phyloP scores from a whole-genome alignment of 495 filamentous ascomycete genomes.

The Pyronema omphalodes region DNA sequence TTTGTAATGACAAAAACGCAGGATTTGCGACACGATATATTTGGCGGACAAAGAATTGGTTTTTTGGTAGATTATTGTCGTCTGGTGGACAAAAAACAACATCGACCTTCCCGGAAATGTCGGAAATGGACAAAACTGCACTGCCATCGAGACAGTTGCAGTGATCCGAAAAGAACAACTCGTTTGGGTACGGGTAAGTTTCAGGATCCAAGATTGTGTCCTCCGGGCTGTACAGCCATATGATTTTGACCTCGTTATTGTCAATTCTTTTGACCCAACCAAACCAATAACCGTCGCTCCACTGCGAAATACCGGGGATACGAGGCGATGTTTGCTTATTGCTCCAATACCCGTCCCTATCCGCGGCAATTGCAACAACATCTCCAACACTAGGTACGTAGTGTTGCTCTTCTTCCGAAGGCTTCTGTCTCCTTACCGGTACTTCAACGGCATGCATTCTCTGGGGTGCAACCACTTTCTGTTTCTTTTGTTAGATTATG shows the following conservation, averaged over 20 bases:
- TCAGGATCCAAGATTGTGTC: slow-evolving; percentile 44
- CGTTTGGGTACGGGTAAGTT: slow-evolving; percentile 47
- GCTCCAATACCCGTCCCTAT: slow-evolving; percentile 39
- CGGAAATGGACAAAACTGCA: slow-evolving; percentile 28
- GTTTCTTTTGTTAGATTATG: too few relatives aligned
- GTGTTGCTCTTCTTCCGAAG: neutral
- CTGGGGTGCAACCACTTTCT: slow-evolving; percentile 8
- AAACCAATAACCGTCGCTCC: slow-evolving; percentile 33
- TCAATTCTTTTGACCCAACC: slow-evolving; percentile 34
- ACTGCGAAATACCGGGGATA: neutral
- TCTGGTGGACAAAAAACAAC: slow-evolving; percentile 36
- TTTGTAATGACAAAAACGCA: slow-evolving; percentile 28
- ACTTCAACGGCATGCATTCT: slow-evolving; percentile 10
- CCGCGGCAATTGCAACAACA: slow-evolving; percentile 31
- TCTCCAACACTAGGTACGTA: slow-evolving; percentile 27
- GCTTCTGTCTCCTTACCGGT: slow-evolving; percentile 7
- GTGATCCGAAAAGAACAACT: slow-evolving; percentile 59
- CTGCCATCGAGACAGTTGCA: slow-evolving; percentile 40
- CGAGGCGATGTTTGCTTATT: slow-evolving; percentile 1
- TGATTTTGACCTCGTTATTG: slow-evolving; percentile 34
- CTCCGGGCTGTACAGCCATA: slow-evolving; percentile 52
- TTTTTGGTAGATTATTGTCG: slow-evolving; percentile 10
- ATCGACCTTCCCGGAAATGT: slow-evolving; percentile 35
- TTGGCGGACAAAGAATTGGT: slow-evolving; percentile 47
- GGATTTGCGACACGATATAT: slow-evolving; percentile 37